These are phyloP conservation scores for Mycena sp. DNA, from an alignment of 1,284 basidiomycete genomes.

Conservation along the genomic window DNA sequence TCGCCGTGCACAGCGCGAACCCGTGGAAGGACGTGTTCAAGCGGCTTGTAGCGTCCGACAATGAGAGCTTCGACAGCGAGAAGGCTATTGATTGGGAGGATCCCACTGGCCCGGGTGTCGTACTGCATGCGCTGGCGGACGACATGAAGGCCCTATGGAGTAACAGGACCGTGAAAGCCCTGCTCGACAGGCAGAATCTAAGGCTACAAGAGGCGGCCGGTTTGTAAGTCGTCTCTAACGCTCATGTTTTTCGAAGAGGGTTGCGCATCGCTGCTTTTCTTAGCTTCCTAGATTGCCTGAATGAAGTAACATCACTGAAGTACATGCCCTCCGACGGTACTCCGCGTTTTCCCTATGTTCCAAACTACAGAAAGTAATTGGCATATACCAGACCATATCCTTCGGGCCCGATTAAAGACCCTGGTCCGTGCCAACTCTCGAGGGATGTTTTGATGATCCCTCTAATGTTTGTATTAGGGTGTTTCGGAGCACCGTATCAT, in stretches of 20 bases:
- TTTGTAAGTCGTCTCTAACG: constrained; percentile 67
- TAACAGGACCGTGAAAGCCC: constrained; percentile 53
- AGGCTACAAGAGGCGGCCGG: constrained; percentile 68
- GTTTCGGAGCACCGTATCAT: constrained; percentile 62
- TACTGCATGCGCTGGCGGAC: constrained; percentile 54
- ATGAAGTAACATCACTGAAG: constrained; percentile 76
- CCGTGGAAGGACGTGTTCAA: constrained; percentile 50
- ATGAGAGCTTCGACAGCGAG: constrained; percentile 47
- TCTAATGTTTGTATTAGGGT: constrained; percentile 37
- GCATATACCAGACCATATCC: constrained; percentile 79
- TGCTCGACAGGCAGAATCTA: constrained; percentile 56
- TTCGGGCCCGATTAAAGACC: too few relatives aligned
- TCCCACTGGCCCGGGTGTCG: constrained; percentile 50
- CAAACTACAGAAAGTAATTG: neutral
- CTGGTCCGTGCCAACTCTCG: constrained; percentile 50
- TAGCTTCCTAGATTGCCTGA: constrained; percentile 69
- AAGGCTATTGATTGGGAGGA: constrained; percentile 51
- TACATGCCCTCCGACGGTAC: constrained; percentile 86
- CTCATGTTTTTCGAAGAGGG: neutral
- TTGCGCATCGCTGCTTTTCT: neutral
- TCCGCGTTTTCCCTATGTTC: constrained; percentile 8
- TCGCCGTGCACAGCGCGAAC: constrained; percentile 52
- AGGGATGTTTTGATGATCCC: neutral
- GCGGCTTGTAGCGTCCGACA: constrained; percentile 35
- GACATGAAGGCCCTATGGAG: constrained; percentile 69